phyloP scores from a whole-genome alignment of 1,284 basidiomycete species.

The Moesziomyces parantarcticus region DNA sequence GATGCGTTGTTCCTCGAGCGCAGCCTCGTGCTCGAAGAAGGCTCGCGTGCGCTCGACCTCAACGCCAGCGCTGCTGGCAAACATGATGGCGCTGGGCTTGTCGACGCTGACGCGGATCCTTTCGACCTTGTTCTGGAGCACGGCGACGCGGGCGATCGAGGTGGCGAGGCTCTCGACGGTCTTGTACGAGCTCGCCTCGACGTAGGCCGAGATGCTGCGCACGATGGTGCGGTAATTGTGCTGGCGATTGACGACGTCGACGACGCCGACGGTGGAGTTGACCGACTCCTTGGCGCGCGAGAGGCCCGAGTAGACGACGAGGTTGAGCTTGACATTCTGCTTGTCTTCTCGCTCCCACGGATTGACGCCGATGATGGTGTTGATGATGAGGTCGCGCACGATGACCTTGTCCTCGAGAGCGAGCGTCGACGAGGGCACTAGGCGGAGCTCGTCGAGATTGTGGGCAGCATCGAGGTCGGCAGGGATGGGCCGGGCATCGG shows the following conservation, averaged over 20 bases:
- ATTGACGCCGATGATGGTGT: slow-evolving; percentile 79
- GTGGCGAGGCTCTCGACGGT: slow-evolving; percentile 82
- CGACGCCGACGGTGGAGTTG: slow-evolving; percentile 17
- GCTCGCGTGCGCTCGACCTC: slow-evolving; percentile 73
- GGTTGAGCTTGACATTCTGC: slow-evolving; percentile 77
- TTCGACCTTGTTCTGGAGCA: slow-evolving; percentile 52
- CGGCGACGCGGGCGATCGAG: slow-evolving; percentile 73
- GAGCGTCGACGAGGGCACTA: slow-evolving; percentile 37
- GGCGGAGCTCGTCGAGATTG: slow-evolving; percentile 29
- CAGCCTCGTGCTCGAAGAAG: slow-evolving; percentile 59
- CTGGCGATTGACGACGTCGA: slow-evolving; percentile 55
- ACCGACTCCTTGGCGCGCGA: slow-evolving; percentile 27
- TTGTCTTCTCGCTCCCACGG: slow-evolving; percentile 77
- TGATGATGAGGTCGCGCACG: slow-evolving; percentile 73
- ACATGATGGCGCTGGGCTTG: slow-evolving; percentile 81
- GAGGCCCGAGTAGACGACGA: slow-evolving; percentile 69
- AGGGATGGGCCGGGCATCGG: slow-evolving; percentile 18
- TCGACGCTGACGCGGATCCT: slow-evolving; percentile 73
- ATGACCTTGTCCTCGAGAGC: slow-evolving; percentile 65
- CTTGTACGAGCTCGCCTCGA: slow-evolving; percentile 73
- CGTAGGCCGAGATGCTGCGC: slow-evolving; percentile 68
- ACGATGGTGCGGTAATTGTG: slow-evolving; percentile 48
- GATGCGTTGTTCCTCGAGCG: slow-evolving; percentile 22
- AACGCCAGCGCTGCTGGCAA: slow-evolving; percentile 76
- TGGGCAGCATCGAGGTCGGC: slow-evolving; percentile 25